phyloP scores from a whole-genome alignment of 2,329 filamentous ascomycete species.

The Penicillium expansum region DNA sequence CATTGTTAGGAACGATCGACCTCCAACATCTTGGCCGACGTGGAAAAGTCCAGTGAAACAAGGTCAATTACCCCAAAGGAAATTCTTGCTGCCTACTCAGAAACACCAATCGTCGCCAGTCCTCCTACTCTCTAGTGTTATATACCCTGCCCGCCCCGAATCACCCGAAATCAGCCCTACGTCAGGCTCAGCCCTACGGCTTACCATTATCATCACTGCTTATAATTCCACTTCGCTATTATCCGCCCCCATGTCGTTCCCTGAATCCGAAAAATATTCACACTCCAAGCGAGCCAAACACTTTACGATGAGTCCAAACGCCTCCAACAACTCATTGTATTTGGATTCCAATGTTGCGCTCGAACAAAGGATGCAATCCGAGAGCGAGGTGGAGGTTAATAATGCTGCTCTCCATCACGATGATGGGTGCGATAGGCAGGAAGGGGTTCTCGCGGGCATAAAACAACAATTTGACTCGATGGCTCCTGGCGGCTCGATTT shows the following conservation, averaged over 20 bases:
- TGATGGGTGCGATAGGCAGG: background rate
- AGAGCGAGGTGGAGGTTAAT: background rate
- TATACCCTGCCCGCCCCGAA: background rate
- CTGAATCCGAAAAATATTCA: background rate
- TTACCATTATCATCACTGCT: background rate
- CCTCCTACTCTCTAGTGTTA: slow-evolving; percentile 2
- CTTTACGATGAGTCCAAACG: slow-evolving; percentile 6
- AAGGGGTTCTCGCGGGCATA: slow-evolving; percentile 2
- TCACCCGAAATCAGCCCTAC: slow-evolving; percentile 19
- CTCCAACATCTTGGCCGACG: slow-evolving; percentile 5
- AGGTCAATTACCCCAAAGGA: slow-evolving; percentile 8
- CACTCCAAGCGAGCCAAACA: background rate
- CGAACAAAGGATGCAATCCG: background rate
- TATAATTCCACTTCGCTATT: background rate
- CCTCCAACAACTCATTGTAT: slow-evolving; percentile 1
- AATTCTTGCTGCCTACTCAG: slow-evolving; percentile 10
- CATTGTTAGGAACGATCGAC: slow-evolving; percentile 15
- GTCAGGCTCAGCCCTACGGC: slow-evolving; percentile 20
- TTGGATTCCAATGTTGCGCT: background rate
- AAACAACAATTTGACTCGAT: slow-evolving; percentile 12
- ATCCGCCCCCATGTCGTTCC: background rate
- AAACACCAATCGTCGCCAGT: background rate
- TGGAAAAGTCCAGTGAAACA: slow-evolving; percentile 5
- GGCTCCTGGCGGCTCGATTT: slow-evolving; percentile 1
- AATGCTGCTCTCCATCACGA: background rate